phyloP scores from a whole-genome alignment of 2,329 filamentous ascomycete genomes.

The Aspergillus quadrilineatus region DNA sequence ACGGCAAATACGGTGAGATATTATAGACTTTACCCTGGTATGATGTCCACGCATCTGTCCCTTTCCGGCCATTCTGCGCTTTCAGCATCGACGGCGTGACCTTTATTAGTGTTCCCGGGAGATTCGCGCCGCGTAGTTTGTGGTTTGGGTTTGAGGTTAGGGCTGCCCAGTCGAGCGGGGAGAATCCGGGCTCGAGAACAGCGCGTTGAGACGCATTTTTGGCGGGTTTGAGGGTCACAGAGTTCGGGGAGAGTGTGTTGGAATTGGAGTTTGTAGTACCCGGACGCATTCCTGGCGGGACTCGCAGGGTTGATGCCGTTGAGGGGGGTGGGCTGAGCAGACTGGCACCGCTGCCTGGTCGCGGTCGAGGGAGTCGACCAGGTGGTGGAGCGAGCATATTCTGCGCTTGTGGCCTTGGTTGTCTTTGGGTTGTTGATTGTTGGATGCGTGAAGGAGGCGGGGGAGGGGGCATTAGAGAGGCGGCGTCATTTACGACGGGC shows the following conservation, averaged over 20 bases:
- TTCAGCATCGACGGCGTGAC: conserved; percentile 82
- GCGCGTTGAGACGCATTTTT: conserved; percentile 48
- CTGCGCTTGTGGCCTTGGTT: conserved; percentile 15
- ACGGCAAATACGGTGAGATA: conserved; percentile 82
- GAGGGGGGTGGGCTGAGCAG: conserved; percentile 46
- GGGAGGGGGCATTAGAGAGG: conserved; percentile 38
- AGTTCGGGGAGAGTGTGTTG: conserved; percentile 42
- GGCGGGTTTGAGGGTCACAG: conserved; percentile 46
- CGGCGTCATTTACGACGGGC: conserved; percentile 12
- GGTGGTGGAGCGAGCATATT: conserved; percentile 11
- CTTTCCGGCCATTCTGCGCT: conserved; percentile 75
- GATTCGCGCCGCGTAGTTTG: conserved; percentile 62
- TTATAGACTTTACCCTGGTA: conserved; percentile 93
- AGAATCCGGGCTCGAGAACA: conserved; percentile 82
- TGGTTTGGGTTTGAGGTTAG: conserved; percentile 62
- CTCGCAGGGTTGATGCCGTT: conserved; percentile 44
- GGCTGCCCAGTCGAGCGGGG: conserved; percentile 92
- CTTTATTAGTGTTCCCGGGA: conserved; percentile 59
- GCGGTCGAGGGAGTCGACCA: conserved; percentile 32
- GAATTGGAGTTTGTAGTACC: conserved; percentile 28
- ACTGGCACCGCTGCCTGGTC: conserved; percentile 21
- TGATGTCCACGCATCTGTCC: conserved; percentile 84
- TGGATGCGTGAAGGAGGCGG: conserved; percentile 33
- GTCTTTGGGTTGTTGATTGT: conserved; percentile 26
- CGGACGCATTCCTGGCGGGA: conserved; percentile 41